Conservation (phyloP, 305 asterid species). For the Fraxinus sp. region DNA sequence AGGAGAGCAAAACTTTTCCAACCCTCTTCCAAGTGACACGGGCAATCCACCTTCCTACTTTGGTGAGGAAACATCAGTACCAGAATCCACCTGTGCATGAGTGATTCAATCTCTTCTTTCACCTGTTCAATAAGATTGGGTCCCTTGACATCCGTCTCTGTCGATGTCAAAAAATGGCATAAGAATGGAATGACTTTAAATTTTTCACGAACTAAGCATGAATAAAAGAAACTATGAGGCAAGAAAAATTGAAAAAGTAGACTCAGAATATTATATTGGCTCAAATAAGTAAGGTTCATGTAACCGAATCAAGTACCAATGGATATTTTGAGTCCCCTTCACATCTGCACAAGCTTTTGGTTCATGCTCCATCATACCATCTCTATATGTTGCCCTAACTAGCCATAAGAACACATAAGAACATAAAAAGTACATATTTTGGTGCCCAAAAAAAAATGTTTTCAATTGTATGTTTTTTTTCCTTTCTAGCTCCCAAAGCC, state of each 20-base stretch:
- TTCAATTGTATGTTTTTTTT: too few relatives aligned
- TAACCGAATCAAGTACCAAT: too few relatives aligned
- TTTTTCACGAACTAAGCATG: neutral
- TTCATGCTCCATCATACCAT: too few relatives aligned
- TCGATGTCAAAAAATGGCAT: conserved; percentile 5
- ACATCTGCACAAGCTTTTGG: too few relatives aligned
- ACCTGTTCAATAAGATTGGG: conserved; percentile 30
- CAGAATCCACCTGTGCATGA: conserved; percentile 49
- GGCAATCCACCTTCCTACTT: conserved; percentile 35
- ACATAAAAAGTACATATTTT: too few relatives aligned
- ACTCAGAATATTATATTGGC: neutral
- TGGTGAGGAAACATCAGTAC: conserved; percentile 12
- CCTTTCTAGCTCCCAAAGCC: too few relatives aligned
- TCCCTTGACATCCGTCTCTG: conserved; percentile 37
- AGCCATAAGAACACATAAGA: too few relatives aligned
- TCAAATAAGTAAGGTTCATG: neutral
- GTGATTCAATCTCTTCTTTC: conserved; percentile 73
- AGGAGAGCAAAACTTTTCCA: conserved; percentile 44
- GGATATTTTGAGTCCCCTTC: conserved; percentile 33
- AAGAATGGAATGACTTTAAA: neutral
- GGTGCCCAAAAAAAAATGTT: too few relatives aligned
- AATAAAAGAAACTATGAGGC: neutral
- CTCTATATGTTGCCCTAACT: too few relatives aligned
- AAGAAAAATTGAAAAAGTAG: neutral
- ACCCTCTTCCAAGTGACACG: conserved; percentile 34